These are phyloP conservation scores for Zygnema cylindricum DNA, from an alignment of 139 green algal species.

Conservation along the genomic window DNA sequence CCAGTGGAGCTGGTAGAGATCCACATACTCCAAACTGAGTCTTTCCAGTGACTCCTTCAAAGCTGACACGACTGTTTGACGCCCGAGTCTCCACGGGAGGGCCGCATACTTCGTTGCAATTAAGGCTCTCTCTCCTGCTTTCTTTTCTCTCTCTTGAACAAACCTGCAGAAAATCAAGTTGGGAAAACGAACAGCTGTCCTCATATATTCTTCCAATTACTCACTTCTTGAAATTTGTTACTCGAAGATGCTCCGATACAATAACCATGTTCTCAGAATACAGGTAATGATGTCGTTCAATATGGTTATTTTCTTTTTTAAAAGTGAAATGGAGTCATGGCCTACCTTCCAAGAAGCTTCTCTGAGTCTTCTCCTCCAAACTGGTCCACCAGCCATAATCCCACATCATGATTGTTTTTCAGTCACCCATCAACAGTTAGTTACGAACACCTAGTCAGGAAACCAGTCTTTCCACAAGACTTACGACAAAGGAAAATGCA, in stretches of 20 bases:
- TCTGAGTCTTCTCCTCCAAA: slow-evolving; percentile 58
- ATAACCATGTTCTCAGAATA: too few species aligned
- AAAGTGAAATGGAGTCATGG: background rate
- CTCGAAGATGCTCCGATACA: too few species aligned
- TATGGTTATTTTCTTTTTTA: background rate
- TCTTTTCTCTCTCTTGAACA: slow-evolving; percentile 51
- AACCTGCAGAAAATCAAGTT: slow-evolving; percentile 49
- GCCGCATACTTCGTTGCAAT: slow-evolving; percentile 56
- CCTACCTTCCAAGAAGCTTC: slow-evolving; percentile 54
- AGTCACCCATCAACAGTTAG: too few species aligned
- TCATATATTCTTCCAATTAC: too few species aligned
- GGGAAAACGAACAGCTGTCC: too few species aligned
- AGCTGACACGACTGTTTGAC: slow-evolving; percentile 29
- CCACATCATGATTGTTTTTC: too few species aligned
- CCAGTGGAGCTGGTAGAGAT: slow-evolving; percentile 63
- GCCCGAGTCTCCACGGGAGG: slow-evolving; percentile 51
- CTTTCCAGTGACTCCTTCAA: slow-evolving; percentile 45
- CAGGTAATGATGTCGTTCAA: too few species aligned
- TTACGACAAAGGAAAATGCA: too few species aligned
- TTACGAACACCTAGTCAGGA: too few species aligned
- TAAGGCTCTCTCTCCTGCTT: slow-evolving; percentile 21
- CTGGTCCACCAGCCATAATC: slow-evolving; percentile 23
- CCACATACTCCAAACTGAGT: slow-evolving; percentile 35
- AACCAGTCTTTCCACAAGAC: too few species aligned
- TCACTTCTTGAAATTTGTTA: too few species aligned